Conservation (phyloP, 1,139 yeast species). For the Lodderomyces pseudojiufengensis region DNA sequence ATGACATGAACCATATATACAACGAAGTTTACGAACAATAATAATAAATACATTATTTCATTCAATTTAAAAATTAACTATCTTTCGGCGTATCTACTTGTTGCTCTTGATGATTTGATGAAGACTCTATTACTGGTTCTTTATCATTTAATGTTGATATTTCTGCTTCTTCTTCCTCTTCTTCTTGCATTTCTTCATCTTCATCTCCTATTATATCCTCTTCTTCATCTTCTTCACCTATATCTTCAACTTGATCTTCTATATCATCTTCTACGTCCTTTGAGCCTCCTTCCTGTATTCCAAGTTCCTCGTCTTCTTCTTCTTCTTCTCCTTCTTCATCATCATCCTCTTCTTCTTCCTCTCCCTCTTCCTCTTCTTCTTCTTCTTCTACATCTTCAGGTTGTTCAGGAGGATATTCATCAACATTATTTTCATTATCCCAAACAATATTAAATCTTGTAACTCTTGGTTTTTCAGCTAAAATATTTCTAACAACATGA, state of each 20-base stretch:
- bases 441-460: conserved; percentile 95
- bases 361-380: conserved; percentile 51
- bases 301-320: conserved; percentile 47
- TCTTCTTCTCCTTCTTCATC: conserved; percentile 53
- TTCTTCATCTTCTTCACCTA: conserved; percentile 31
- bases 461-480: conserved; percentile 97
- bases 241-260: conserved; percentile 38
- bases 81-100: conserved; percentile 30
- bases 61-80: too few relatives aligned
- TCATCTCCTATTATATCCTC: conserved; percentile 28
- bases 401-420: conserved; percentile 67
- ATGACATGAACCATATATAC: too few relatives aligned
- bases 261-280: conserved; percentile 37
- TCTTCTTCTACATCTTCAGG: conserved; percentile 50
- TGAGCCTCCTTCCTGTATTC: too few relatives aligned
- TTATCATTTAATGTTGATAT: conserved; percentile 20
- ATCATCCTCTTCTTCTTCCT: conserved; percentile 54
- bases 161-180: conserved; percentile 46
- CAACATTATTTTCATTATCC: conserved; percentile 67
- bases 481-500: conserved; percentile 86
- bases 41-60: background rate
- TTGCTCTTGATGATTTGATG: conserved; percentile 22
- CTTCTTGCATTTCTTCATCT: conserved; percentile 49
- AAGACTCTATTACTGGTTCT: background rate
- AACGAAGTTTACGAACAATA: background rate